These are phyloP conservation scores for Bolboschoenus planiculmis DNA, from an alignment of 176 grass and related monocot species.

Conservation along the genomic window DNA sequence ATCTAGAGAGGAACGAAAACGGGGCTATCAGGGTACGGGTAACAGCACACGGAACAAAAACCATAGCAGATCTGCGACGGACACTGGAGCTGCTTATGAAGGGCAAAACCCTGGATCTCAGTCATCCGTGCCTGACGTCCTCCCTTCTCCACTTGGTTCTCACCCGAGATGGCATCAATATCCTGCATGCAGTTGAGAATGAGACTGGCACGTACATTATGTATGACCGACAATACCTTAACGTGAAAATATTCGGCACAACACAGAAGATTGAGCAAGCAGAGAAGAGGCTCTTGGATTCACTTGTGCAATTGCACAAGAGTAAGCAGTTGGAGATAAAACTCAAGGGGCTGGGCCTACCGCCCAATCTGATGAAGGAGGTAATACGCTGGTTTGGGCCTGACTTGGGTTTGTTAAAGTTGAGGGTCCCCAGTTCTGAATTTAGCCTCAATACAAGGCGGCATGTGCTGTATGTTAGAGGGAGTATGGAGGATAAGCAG, in stretches of 20 bases:
- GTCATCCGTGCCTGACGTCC: slow-evolving; percentile 48
- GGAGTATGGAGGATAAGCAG: slow-evolving; percentile 51
- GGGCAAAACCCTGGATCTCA: slow-evolving; percentile 59
- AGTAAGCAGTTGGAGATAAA: slow-evolving; percentile 48
- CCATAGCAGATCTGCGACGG: slow-evolving; percentile 75
- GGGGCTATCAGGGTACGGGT: slow-evolving; percentile 52
- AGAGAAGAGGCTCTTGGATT: slow-evolving; percentile 61
- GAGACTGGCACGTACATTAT: slow-evolving; percentile 65
- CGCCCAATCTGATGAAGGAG: slow-evolving; percentile 76
- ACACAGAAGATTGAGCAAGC: slow-evolving; percentile 36
- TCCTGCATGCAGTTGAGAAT: slow-evolving; percentile 54
- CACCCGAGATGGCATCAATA: slow-evolving; percentile 55
- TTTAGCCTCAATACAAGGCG: slow-evolving; percentile 44
- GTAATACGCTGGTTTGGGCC: slow-evolving; percentile 55
- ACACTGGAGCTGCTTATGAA: slow-evolving; percentile 70
- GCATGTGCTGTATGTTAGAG: slow-evolving; percentile 64
- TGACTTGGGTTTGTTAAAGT: slow-evolving; percentile 69
- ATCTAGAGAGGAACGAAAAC: slow-evolving; percentile 56
- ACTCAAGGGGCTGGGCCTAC: slow-evolving; percentile 49
- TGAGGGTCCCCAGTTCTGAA: slow-evolving; percentile 37
- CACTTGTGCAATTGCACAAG: slow-evolving; percentile 44
- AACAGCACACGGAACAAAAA: slow-evolving; percentile 76
- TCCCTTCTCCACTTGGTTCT: slow-evolving; percentile 52
- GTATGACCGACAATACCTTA: slow-evolving; percentile 66
- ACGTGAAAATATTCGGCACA: slow-evolving; percentile 64